phyloP scores from a whole-genome alignment of 768 basidiomycete genomes.

The Brasilioporus rufonigricans region DNA sequence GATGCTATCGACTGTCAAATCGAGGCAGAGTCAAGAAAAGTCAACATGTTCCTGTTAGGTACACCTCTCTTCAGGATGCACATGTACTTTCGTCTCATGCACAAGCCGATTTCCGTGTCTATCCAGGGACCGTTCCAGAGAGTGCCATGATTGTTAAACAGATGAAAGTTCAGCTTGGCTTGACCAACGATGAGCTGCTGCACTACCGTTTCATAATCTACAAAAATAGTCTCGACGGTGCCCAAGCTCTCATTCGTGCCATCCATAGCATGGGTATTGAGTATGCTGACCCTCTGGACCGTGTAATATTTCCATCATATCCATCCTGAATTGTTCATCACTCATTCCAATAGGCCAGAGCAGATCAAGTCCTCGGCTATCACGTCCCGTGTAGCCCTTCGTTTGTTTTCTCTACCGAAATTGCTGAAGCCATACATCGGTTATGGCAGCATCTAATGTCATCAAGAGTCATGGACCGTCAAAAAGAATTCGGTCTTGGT shows the following conservation, averaged over 20 bases:
- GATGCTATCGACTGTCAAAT: constrained; percentile 5
- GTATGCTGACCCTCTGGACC: neutral
- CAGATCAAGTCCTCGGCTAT: neutral
- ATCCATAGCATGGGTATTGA: neutral
- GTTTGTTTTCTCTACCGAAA: neutral
- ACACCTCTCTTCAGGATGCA: neutral
- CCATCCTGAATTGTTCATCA: neutral
- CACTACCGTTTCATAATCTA: neutral
- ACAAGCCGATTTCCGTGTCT: neutral
- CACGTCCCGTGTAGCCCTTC: neutral
- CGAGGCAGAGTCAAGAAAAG: neutral
- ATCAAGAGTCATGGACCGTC: neutral
- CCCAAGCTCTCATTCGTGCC: neutral
- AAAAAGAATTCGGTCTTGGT: neutral
- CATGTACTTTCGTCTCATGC: neutral
- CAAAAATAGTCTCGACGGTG: neutral
- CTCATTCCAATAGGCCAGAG: neutral
- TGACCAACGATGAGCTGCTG: neutral
- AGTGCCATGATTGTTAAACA: neutral
- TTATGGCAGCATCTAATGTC: constrained; percentile 6
- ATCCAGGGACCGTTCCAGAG: neutral
- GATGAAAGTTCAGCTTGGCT: constrained; percentile 5
- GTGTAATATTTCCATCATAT: neutral
- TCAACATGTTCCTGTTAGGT: constrained; percentile 4
- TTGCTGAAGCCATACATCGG: neutral